A percentile compares a stretch with the other conserved stretches of the same genome.
These are phyloP conservation scores for Avena insularis DNA, from an alignment of 176 grass and related monocot species.

Conservation along the genomic window DNA sequence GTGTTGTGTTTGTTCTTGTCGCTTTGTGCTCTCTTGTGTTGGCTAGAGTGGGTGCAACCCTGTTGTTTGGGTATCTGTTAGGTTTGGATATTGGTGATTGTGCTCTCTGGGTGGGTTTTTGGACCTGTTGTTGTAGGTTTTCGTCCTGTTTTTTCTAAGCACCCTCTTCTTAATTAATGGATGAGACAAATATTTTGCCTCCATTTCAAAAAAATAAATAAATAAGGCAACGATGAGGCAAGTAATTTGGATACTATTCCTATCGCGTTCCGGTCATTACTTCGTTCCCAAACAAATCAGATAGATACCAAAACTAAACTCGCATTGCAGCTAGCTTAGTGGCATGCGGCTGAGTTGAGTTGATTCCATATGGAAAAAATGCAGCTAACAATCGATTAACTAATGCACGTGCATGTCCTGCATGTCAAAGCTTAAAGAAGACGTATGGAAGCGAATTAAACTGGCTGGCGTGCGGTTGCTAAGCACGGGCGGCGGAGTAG, in stretches of 20 bases:
- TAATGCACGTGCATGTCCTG: background rate
- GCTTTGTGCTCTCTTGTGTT: too few species aligned
- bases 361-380: background rate
- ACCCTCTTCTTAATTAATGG: too few species aligned
- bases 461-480: constrained; percentile 12
- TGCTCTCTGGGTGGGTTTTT: too few species aligned
- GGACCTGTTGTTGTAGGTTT: too few species aligned
- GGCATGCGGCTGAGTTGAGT: background rate
- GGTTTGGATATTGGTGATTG: too few species aligned
- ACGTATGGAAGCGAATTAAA: background rate
- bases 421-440: background rate
- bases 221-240: constrained; percentile 17
- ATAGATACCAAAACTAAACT: background rate
- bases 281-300: background rate
- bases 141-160: too few species aligned
- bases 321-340: too few species aligned
- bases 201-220: too few species aligned
- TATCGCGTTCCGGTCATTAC: constrained; percentile 4
- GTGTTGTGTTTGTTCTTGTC: too few species aligned
- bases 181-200: too few species aligned
- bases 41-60: too few species aligned
- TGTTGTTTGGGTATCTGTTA: too few species aligned
- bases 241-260: constrained; percentile 5
- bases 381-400: background rate
- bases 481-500: background rate